Evolutionary conservation across 1,139 yeast species (phyloP).

Genomic region (Suzukiozyma palmioleophila): DNA sequence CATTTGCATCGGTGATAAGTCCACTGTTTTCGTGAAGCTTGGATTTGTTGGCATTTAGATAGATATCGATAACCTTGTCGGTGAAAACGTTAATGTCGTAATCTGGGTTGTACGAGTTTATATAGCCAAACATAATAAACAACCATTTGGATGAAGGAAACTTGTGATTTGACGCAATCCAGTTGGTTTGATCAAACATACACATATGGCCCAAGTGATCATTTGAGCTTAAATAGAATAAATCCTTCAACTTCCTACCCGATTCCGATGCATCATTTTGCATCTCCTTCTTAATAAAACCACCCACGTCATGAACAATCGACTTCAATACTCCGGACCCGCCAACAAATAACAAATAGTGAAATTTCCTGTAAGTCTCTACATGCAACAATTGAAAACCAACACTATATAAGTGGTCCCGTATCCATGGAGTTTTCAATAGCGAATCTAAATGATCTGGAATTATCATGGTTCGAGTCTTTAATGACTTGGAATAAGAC

Average conservation of each 20-base stretch:
- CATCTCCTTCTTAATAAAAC: slow-evolving; percentile 32
- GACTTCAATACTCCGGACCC: slow-evolving; percentile 36
- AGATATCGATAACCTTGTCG: slow-evolving; percentile 29
- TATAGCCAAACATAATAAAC: slow-evolving; percentile 35
- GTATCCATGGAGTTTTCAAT: slow-evolving; percentile 20
- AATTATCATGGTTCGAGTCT: slow-evolving; percentile 9
- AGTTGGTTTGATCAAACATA: neutral
- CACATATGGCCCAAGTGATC: slow-evolving; percentile 6
- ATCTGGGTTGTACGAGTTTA: slow-evolving; percentile 9
- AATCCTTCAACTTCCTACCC: slow-evolving; percentile 21
- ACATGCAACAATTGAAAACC: slow-evolving; percentile 37
- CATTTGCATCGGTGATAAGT: slow-evolving; percentile 8
- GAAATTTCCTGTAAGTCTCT: slow-evolving; percentile 32
- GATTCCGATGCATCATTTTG: slow-evolving; percentile 13
- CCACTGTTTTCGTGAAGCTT: neutral
- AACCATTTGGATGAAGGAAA: slow-evolving; percentile 25
- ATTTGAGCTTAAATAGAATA: slow-evolving; percentile 17
- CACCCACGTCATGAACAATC: slow-evolving; percentile 32
- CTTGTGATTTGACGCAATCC: slow-evolving; percentile 10
- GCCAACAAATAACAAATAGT: slow-evolving; percentile 23
- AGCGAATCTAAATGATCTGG: slow-evolving; percentile 10
- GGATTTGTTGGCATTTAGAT: slow-evolving; percentile 19
- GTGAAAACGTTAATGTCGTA: slow-evolving; percentile 12
- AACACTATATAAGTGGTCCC: slow-evolving; percentile 30
- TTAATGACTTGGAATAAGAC: neutral